These are phyloP conservation scores for Ceratobasidium sp. DNA, from an alignment of 1,284 basidiomycete genomes.

Conservation along the genomic window DNA sequence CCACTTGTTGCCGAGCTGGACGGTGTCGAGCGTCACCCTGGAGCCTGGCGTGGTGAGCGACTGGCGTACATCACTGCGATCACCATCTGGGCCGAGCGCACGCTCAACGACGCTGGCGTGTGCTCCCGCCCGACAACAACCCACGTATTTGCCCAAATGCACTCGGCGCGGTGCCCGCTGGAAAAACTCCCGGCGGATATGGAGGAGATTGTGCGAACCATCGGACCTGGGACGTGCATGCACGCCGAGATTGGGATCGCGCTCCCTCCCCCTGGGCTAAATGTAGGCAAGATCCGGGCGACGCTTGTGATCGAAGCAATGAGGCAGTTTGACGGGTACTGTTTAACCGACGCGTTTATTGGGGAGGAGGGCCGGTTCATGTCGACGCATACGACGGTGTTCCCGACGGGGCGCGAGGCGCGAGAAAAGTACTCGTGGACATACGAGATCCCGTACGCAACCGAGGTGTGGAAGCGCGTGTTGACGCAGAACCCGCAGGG, in stretches of 20 bases:
- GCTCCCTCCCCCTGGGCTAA: constrained; percentile 20
- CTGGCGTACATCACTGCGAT: constrained; percentile 38
- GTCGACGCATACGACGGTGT: constrained; percentile 43
- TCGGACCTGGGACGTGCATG: constrained; percentile 36
- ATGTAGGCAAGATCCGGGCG: constrained; percentile 39
- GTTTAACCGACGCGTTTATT: constrained; percentile 40
- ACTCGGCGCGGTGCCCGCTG: constrained; percentile 36
- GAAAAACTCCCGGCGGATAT: constrained; percentile 29
- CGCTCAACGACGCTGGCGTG: constrained; percentile 28
- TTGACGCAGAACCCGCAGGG: constrained; percentile 33
- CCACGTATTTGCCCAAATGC: constrained; percentile 41
- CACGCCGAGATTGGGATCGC: constrained; percentile 43
- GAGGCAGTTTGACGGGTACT: constrained; percentile 40
- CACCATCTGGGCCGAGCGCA: constrained; percentile 39
- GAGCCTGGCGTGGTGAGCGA: constrained; percentile 40
- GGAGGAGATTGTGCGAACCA: constrained; percentile 35
- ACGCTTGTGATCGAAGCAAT: constrained; percentile 40
- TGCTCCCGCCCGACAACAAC: constrained; percentile 34
- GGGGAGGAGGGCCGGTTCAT: constrained; percentile 32
- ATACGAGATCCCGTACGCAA: constrained; percentile 41
- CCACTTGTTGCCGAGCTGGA: constrained; percentile 30
- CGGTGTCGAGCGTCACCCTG: constrained; percentile 6
- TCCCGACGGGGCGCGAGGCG: constrained; percentile 39
- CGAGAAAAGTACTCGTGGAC: constrained; percentile 44
- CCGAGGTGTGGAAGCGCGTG: constrained; percentile 30